These are phyloP conservation scores for Fusarium mangiferae DNA, from an alignment of 2,329 filamentous ascomycete species.

Conservation along the genomic window DNA sequence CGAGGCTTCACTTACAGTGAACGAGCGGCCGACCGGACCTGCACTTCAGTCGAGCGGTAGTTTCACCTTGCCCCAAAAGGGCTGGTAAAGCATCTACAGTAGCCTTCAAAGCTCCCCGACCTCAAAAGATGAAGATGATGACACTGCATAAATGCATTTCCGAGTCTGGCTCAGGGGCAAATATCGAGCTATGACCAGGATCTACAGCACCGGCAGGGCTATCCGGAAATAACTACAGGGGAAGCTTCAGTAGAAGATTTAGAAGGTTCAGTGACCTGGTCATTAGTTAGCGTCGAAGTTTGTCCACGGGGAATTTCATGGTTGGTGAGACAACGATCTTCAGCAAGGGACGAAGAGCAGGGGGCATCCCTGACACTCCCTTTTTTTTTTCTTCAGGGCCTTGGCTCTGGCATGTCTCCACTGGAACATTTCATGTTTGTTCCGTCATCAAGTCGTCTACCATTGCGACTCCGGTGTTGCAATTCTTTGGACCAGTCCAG, in stretches of 20 bases:
- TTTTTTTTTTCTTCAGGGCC: not conserved
- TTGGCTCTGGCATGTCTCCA: not conserved
- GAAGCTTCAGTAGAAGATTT: not conserved
- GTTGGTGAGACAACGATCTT: slow-evolving; percentile 31
- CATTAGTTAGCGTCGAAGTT: slow-evolving; percentile 11
- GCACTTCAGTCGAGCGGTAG: not conserved
- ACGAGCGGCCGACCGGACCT: not conserved
- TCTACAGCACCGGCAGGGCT: not conserved
- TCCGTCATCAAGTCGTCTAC: not conserved
- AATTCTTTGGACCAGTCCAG: not conserved
- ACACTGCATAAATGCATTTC: not conserved
- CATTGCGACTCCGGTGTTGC: not conserved
- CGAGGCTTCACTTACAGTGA: not conserved
- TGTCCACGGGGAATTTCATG: slow-evolving; percentile 1
- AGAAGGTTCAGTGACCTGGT: not conserved
- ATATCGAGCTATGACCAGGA: not conserved
- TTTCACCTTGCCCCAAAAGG: not conserved
- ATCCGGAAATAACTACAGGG: slow-evolving; percentile 20
- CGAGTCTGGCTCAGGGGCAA: not conserved
- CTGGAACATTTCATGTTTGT: not conserved
- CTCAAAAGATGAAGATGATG: not conserved
- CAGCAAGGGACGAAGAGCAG: slow-evolving; percentile 10
- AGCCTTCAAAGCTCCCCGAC: not conserved
- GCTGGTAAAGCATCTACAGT: not conserved
- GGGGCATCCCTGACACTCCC: not conserved